These are phyloP conservation scores for Paragyromitra xinjiangensis DNA, from an alignment of 495 filamentous ascomycete genomes.

Conservation along the genomic window DNA sequence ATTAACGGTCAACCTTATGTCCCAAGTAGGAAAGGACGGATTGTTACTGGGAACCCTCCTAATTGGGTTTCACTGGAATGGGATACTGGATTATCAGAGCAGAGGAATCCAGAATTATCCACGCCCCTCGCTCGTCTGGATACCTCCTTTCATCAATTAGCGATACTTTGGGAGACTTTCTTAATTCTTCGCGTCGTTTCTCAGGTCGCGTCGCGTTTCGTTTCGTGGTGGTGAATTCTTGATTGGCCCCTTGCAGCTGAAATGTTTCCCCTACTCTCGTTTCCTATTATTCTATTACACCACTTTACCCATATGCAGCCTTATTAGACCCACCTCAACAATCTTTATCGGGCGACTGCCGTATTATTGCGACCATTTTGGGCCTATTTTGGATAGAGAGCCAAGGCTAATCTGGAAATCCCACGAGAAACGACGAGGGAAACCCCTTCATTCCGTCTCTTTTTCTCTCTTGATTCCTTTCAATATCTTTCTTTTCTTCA, in stretches of 20 bases:
- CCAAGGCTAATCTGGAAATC: constrained; percentile 28
- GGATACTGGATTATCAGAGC: constrained; percentile 26
- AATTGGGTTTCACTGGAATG: constrained; percentile 42
- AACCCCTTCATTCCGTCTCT: constrained; percentile 53
- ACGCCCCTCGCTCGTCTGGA: constrained; percentile 44
- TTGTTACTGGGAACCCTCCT: constrained; percentile 23
- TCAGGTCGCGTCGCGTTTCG: constrained; percentile 46
- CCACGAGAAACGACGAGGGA: constrained; percentile 11
- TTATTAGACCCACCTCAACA: constrained; percentile 42
- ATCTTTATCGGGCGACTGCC: constrained; percentile 29
- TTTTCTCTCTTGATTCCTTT: constrained; percentile 29
- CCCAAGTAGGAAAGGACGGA: constrained; percentile 11
- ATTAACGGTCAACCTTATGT: constrained; percentile 30
- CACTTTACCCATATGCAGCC: constrained; percentile 49
- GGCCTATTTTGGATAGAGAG: constrained; percentile 38
- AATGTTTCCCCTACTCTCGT: constrained; percentile 35
- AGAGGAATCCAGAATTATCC: constrained; percentile 45
- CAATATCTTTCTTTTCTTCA: constrained; percentile 21
- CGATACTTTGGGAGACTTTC: constrained; percentile 26
- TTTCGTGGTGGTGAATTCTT: constrained; percentile 36
- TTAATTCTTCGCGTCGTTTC: constrained; percentile 52
- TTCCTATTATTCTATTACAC: constrained; percentile 49
- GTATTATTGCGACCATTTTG: constrained; percentile 52
- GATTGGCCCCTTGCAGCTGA: constrained; percentile 47
- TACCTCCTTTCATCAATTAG: constrained; percentile 36